Percentiles rank a stretch among this genome's conserved stretches.
Conservation (phyloP, 805 yeast genomes). For the Lachancea fermentati region DNA sequence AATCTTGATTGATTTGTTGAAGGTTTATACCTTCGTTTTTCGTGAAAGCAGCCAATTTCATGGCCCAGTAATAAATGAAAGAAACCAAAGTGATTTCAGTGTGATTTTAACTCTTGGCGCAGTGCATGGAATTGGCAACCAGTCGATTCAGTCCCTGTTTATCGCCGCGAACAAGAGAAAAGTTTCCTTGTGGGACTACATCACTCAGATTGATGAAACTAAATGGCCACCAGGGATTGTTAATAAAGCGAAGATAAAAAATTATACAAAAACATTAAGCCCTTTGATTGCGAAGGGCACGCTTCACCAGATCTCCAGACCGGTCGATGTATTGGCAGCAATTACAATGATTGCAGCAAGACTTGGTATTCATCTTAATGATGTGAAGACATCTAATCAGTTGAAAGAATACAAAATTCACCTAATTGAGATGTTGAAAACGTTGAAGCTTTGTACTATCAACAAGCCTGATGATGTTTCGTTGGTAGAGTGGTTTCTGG, state of each 20-base stretch:
- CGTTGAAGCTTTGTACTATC: constrained; percentile 28
- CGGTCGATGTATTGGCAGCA: constrained; percentile 34
- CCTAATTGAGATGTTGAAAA: constrained; percentile 34
- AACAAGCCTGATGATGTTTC: constrained; percentile 22
- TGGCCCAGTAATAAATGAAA: not conserved
- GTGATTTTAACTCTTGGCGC: constrained; percentile 22
- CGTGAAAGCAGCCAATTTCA: constrained; percentile 6
- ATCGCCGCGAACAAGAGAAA: constrained; percentile 9
- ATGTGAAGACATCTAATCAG: constrained; percentile 22
- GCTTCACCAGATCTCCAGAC: constrained; percentile 21
- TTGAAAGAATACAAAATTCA: constrained; percentile 23
- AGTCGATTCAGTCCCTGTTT: constrained; percentile 21
- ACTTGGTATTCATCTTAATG: constrained; percentile 30
- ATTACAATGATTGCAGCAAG: constrained; percentile 31
- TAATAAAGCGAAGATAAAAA: constrained; percentile 22
- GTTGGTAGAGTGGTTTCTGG: constrained; percentile 31
- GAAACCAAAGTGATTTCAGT: constrained; percentile 25
- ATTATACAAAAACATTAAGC: constrained; percentile 24
- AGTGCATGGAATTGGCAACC: constrained; percentile 23
- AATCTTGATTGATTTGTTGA: constrained; percentile 45
- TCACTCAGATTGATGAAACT: constrained; percentile 10
- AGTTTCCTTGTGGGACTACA: constrained; percentile 25
- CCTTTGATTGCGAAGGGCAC: constrained; percentile 12
- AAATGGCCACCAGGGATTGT: constrained; percentile 16
- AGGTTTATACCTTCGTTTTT: constrained; percentile 26